Percentiles rank a stretch among this genome's conserved stretches.
These are phyloP conservation scores for Cucumis melo DNA, from an alignment of 306 rosid species.

Conservation along the genomic window DNA sequence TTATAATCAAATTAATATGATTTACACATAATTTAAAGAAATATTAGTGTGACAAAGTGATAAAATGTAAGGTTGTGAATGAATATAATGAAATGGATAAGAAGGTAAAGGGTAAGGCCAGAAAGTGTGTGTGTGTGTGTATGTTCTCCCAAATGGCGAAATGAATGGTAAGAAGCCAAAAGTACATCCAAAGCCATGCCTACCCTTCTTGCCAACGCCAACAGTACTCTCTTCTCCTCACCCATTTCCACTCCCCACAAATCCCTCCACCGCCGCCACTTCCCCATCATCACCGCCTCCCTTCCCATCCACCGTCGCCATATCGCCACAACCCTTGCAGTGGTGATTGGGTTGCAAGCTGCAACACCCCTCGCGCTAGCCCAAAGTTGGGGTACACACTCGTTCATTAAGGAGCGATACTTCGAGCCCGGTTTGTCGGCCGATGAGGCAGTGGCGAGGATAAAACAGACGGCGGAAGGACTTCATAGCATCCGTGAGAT, in stretches of 20 bases:
- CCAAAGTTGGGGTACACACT: constrained; percentile 69
- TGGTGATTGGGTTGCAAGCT: constrained; percentile 13
- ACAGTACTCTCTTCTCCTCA: constrained; percentile 33
- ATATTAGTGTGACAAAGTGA: not conserved
- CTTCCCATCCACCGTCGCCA: constrained; percentile 29
- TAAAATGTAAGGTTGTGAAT: not conserved
- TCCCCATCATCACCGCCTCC: constrained; percentile 13
- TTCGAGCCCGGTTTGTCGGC: constrained; percentile 68
- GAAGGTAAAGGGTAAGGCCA: not conserved
- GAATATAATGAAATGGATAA: not conserved
- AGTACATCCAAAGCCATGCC: constrained; percentile 30
- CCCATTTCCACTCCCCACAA: constrained; percentile 23
- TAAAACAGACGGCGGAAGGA: constrained; percentile 83
- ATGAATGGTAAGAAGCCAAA: not conserved
- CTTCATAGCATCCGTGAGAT: constrained; percentile 65
- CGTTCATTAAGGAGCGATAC: constrained; percentile 47
- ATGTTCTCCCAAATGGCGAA: not conserved
- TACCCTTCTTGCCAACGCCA: constrained; percentile 39
- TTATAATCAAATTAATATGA: too few relatives aligned
- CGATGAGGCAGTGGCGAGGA: constrained; percentile 69
- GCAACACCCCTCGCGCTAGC: constrained; percentile 25
- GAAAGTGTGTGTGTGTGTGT: too few relatives aligned
- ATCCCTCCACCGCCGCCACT: not conserved
- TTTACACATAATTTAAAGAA: too few relatives aligned
- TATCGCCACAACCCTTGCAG: constrained; percentile 32